Base-by-base conservation (phyloP, 2,329 filamentous ascomycete genomes). In the Stagonosporopsis rhizophila region DNA sequence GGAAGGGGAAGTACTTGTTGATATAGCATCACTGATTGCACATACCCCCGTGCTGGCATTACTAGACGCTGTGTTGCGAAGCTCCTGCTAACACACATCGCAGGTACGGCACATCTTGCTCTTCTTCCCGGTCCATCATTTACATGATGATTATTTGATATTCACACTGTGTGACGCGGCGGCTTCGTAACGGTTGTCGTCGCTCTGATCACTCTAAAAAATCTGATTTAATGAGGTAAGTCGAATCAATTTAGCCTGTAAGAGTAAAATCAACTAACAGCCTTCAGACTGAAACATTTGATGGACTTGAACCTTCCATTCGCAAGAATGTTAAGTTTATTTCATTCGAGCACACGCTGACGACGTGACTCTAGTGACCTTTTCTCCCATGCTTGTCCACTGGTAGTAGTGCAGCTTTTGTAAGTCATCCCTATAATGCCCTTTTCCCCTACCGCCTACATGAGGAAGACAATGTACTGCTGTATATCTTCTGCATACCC, bases 211-310 rank as follows among this genome's bases (percentile, higher is more conserved):
- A 80, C 79, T 77, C 75, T 82, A 82, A 85, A 85, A 85, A 87
- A 85, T 87, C 85, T 87, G 85, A 87, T 87, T 87, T 87, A 87
- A 87, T 87, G 85, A 87, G 84, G 84, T 80, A 77, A 66, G 74
- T 68, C 17, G 6, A 12, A 9, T 23, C 6, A 6, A n/a, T n/a
- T 12, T 35, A 23, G 5, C 8, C 30, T 3, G 1, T 11, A 5
- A 5, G 15, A n/a, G 40, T 20, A 52, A 7, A 39, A 25, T 48
- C 42, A 20, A 59, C 71, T 77, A 66, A 76, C 58, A 20, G 17
- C 6, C 11, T 14, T 2, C 44, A 77, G 75, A 64, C 74, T 77
- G 72, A 75, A 58, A 58, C 66, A 62, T 62, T 68, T 71, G 72
- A 76, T 77, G 74, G 69, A 66, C 70, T 61, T 56, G 46, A 56